These are phyloP conservation scores for Uromyces viciae-fabae DNA, from an alignment of 1,284 basidiomycete species.

Conservation along the genomic window DNA sequence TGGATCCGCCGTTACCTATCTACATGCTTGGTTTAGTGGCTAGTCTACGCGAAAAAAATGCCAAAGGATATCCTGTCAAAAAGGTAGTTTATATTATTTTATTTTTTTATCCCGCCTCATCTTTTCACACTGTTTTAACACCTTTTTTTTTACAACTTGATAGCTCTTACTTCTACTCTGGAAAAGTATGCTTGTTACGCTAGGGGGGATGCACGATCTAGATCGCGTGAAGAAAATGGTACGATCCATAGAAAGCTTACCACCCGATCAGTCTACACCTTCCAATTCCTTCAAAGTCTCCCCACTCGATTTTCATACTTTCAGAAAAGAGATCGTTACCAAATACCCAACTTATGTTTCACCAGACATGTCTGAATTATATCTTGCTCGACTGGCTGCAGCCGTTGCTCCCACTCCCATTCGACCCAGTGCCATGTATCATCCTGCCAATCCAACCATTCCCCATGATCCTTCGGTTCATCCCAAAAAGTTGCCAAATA, in stretches of 20 bases:
- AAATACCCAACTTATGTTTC: constrained; percentile 74
- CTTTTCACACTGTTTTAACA: neutral
- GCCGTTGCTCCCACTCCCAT: constrained; percentile 86
- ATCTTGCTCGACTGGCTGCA: constrained; percentile 68
- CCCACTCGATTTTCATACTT: constrained; percentile 79
- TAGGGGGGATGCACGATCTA: constrained; percentile 85
- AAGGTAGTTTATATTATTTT: constrained; percentile 57
- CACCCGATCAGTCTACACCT: constrained; percentile 27
- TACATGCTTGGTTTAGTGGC: constrained; percentile 86
- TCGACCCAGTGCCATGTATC: constrained; percentile 56
- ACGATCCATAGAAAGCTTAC: constrained; percentile 67
- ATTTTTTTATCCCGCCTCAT: neutral
- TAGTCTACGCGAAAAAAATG: constrained; percentile 83
- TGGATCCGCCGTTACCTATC: constrained; percentile 88
- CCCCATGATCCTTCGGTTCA: constrained; percentile 38
- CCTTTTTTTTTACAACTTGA: neutral
- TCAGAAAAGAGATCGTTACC: constrained; percentile 78
- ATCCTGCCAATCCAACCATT: constrained; percentile 33
- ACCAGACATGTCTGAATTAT: constrained; percentile 26
- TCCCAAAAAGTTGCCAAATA: constrained; percentile 19
- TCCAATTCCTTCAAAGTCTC: constrained; percentile 57
- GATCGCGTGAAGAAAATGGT: constrained; percentile 76
- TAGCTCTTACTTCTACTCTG: constrained; percentile 85
- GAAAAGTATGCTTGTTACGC: constrained; percentile 88
- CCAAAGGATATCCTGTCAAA: constrained; percentile 92